Evolutionary conservation across 257 asterid species (phyloP).

Genomic region (Ilex aquifolium): DNA sequence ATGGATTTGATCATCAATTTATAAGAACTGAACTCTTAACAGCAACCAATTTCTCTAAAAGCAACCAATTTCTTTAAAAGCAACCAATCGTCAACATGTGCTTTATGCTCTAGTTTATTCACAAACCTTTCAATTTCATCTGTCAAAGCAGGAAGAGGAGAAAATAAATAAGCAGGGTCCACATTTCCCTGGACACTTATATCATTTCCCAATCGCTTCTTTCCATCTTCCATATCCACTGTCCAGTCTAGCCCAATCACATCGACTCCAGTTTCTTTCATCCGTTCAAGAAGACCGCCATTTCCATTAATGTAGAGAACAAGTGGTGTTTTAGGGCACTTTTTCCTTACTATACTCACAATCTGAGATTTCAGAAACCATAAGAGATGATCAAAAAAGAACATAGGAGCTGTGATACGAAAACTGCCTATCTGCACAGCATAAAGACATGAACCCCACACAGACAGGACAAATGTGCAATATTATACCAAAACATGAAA

Average conservation of each 20-base stretch:
- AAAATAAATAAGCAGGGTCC: slow-evolving; percentile 78
- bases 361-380: slow-evolving; percentile 46
- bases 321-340: slow-evolving; percentile 82
- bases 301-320: slow-evolving; percentile 91
- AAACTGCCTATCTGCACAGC: no score
- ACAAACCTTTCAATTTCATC: slow-evolving; percentile 68
- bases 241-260: slow-evolving; percentile 99
- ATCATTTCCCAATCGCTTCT: slow-evolving; percentile 68
- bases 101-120: background rate
- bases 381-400: slow-evolving; percentile 17
- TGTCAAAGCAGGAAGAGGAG: slow-evolving; percentile 73
- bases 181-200: slow-evolving; percentile 85
- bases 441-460: no score
- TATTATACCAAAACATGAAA: no score
- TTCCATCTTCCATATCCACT: slow-evolving; percentile 88
- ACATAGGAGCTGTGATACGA: background rate
- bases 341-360: slow-evolving; percentile 51
- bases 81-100: no score
- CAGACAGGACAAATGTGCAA: no score
- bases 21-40: no score
- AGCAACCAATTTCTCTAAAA: no score
- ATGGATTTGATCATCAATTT: slow-evolving; percentile 1
- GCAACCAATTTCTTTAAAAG: no score
- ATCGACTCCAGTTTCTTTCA: slow-evolving; percentile 90
- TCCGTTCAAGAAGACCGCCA: slow-evolving; percentile 88